Evolutionary conservation across 768 basidiomycete genomes (phyloP).

Genomic region (Suillus lakei): DNA sequence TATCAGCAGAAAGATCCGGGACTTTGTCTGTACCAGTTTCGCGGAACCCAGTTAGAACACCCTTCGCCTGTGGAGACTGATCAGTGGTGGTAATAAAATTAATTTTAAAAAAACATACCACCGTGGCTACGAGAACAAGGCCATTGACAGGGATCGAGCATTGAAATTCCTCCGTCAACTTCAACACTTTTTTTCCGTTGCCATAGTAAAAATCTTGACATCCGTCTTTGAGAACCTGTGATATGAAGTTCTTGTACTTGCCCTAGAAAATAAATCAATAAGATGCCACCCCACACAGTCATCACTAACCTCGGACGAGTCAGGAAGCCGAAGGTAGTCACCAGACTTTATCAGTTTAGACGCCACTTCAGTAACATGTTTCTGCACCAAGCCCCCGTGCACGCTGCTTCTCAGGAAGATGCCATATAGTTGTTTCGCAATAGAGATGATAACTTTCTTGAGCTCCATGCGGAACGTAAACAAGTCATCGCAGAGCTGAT

Average conservation of each 20-base stretch:
- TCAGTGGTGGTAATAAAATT: background rate
- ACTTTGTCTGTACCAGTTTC: background rate
- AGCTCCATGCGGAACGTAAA: background rate
- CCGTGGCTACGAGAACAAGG: background rate
- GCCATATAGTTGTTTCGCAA: background rate
- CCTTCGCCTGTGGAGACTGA: background rate
- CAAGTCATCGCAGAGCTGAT: background rate
- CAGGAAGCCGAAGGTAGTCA: background rate
- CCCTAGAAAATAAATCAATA: no score
- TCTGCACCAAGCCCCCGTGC: background rate
- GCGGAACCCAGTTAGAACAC: background rate
- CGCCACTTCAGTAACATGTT: background rate
- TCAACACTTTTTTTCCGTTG: background rate
- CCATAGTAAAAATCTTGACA: background rate
- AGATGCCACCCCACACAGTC: no score
- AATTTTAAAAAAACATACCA: background rate
- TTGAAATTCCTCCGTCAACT: constrained; percentile 13
- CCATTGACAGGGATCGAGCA: background rate
- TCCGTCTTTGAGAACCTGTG: background rate
- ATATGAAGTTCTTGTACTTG: constrained; percentile 13
- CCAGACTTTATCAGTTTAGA: background rate
- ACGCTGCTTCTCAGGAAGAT: background rate
- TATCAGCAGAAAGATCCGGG: background rate
- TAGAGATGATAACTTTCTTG: background rate
- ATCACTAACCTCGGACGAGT: background rate